Conservation (phyloP, 306 rosid species). For the Dicorynia guianensis region DNA sequence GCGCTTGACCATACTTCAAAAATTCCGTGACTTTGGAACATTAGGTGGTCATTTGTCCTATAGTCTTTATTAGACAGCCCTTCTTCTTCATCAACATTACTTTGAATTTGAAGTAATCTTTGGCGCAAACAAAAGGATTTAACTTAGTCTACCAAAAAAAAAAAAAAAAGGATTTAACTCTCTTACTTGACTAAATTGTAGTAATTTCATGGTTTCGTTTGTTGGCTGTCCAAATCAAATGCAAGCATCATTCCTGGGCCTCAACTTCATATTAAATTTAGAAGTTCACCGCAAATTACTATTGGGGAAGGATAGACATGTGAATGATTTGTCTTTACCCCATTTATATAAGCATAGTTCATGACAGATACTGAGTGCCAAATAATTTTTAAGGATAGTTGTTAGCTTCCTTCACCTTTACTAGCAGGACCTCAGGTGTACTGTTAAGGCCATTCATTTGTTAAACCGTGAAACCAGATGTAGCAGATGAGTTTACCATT, state of each 20-base stretch:
- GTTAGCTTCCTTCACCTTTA: conserved; percentile 12
- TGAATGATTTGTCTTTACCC: conserved; percentile 13
- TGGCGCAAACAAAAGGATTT: background rate
- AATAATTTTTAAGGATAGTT: background rate
- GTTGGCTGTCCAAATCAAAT: conserved; percentile 15
- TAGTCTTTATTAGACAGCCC: background rate
- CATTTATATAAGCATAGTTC: conserved; percentile 6
- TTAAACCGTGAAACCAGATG: conserved; percentile 23
- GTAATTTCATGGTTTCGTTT: background rate
- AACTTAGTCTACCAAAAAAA: too few species aligned
- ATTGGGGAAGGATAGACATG: background rate
- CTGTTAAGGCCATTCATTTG: conserved; percentile 13
- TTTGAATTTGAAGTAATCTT: background rate
- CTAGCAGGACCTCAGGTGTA: conserved; percentile 2
- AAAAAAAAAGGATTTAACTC: too few species aligned
- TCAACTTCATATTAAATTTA: conserved; percentile 4
- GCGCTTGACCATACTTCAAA: too few species aligned
- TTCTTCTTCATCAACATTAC: background rate
- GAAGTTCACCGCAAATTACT: conserved; percentile 1
- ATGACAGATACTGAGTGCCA: conserved; percentile 8
- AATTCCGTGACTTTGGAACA: background rate
- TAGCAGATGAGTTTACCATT: conserved; percentile 57
- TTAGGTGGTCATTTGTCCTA: background rate
- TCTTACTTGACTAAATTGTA: background rate
- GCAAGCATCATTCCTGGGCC: background rate